phyloP scores from a whole-genome alignment of 2,329 filamentous ascomycete genomes.

The Aspergillus sp. region DNA sequence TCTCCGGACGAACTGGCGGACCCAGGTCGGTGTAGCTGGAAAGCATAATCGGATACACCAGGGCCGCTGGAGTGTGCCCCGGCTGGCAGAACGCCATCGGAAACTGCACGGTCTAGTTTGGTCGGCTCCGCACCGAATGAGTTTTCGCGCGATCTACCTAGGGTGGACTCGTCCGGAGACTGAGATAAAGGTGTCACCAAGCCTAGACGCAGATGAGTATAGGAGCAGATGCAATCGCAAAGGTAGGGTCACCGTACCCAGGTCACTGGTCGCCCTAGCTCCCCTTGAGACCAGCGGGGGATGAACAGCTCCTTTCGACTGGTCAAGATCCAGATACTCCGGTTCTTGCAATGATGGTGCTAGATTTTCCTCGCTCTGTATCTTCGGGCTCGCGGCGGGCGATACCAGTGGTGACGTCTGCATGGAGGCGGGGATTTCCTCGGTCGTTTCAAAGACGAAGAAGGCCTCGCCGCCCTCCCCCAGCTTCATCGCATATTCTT shows the following conservation, averaged over 20 bases:
- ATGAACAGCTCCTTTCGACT: slow-evolving; percentile 29
- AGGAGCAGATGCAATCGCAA: neutral
- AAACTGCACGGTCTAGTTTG: slow-evolving; percentile 54
- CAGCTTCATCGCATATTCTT: slow-evolving; percentile 96
- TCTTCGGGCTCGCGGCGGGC: slow-evolving; percentile 77
- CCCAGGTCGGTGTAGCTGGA: slow-evolving; percentile 15
- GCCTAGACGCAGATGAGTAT: slow-evolving; percentile 33
- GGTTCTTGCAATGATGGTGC: slow-evolving; percentile 51
- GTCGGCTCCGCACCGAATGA: slow-evolving; percentile 43
- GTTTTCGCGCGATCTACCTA: slow-evolving; percentile 31
- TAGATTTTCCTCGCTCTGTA: slow-evolving; percentile 37
- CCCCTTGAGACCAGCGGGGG: slow-evolving; percentile 35
- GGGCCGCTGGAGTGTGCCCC: slow-evolving; percentile 36
- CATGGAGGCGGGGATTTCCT: slow-evolving; percentile 86
- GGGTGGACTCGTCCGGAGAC: slow-evolving; percentile 40
- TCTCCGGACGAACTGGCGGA: slow-evolving; percentile 21
- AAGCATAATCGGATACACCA: slow-evolving; percentile 19
- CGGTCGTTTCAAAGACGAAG: slow-evolving; percentile 95
- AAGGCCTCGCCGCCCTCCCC: slow-evolving; percentile 97
- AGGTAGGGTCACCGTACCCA: slow-evolving; percentile 37
- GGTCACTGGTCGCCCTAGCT: slow-evolving; percentile 51
- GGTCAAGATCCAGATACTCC: slow-evolving; percentile 54
- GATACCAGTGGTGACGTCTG: slow-evolving; percentile 95
- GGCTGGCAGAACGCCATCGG: slow-evolving; percentile 58
- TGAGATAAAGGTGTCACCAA: slow-evolving; percentile 46